phyloP scores from a whole-genome alignment of 2,329 filamentous ascomycete species.

The Scleromitrula shiraiana region DNA sequence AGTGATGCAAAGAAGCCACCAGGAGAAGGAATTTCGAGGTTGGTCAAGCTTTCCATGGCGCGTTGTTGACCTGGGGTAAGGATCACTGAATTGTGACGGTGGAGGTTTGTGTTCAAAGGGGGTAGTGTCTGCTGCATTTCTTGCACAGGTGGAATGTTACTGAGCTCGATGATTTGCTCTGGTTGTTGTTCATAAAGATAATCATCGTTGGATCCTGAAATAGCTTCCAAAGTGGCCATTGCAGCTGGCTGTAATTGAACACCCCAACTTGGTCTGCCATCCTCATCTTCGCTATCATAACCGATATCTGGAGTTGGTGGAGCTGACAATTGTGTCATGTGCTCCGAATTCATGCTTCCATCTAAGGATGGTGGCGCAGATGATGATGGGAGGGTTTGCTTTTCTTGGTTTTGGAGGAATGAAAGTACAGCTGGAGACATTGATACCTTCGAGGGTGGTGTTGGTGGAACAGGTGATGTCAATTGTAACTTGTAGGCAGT shows the following conservation, averaged over 20 bases:
- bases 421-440: constrained; percentile 70
- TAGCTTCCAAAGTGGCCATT: constrained; percentile 69
- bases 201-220: constrained; percentile 50
- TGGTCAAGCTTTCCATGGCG: constrained; percentile 65
- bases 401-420: constrained; percentile 59
- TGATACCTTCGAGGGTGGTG: constrained; percentile 58
- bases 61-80: constrained; percentile 44
- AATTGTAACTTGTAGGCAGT: constrained; percentile 38
- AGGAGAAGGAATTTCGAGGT: constrained; percentile 82
- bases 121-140: constrained; percentile 47
- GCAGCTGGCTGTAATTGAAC: constrained; percentile 72
- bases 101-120: constrained; percentile 39
- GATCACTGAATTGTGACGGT: constrained; percentile 31
- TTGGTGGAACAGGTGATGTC: constrained; percentile 51
- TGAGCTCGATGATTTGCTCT: constrained; percentile 46
- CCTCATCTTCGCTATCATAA: constrained; percentile 43
- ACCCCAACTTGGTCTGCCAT: constrained; percentile 46
- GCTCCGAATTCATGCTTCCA: constrained; percentile 81
- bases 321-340: constrained; percentile 73
- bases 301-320: constrained; percentile 74
- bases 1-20: constrained; percentile 87
- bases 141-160: constrained; percentile 30
- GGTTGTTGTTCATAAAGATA: constrained; percentile 56
- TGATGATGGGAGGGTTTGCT: constrained; percentile 66
- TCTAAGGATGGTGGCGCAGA: constrained; percentile 78